Evolutionary conservation across 176 grass and related monocot species (phyloP).

Genomic region (Oryza glumipatula): DNA sequence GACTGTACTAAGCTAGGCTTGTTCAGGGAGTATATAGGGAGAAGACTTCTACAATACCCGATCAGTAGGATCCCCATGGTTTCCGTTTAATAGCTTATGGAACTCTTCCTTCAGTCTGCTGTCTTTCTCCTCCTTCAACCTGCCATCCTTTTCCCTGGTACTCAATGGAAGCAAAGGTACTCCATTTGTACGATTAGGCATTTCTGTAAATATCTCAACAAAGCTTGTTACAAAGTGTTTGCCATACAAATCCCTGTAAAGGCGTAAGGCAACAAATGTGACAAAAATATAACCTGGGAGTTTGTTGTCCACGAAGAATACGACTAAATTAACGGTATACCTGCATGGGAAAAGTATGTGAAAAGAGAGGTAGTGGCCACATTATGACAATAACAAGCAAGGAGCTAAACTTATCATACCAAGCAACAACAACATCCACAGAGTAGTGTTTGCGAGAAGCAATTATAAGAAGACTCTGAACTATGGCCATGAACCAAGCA

Average conservation of each 20-base stretch:
- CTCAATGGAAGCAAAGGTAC: slow-evolving; percentile 71
- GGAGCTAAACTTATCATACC: slow-evolving; percentile 41
- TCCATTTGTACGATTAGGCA: slow-evolving; percentile 75
- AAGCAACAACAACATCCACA: slow-evolving; percentile 93
- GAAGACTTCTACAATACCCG: slow-evolving; percentile 49
- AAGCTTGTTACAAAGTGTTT: slow-evolving; percentile 9
- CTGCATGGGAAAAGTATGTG: slow-evolving; percentile 33
- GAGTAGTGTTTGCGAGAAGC: slow-evolving; percentile 96
- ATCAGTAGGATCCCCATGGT: slow-evolving; percentile 77
- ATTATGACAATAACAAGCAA: not conserved
- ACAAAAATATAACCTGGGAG: slow-evolving; percentile 66
- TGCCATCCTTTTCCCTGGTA: slow-evolving; percentile 65
- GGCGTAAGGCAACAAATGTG: not conserved
- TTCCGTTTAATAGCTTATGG: slow-evolving; percentile 84
- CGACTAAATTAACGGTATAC: slow-evolving; percentile 96
- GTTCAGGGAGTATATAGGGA: not conserved
- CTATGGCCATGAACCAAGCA: slow-evolving; percentile 73
- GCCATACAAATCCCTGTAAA: not conserved
- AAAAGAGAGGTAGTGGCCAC: not conserved
- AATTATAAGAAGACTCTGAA: slow-evolving; percentile 91
- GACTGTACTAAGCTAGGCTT: too few relatives aligned
- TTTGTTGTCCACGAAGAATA: slow-evolving; percentile 92
- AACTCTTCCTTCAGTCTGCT: slow-evolving; percentile 72
- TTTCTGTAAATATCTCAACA: slow-evolving; percentile 58
- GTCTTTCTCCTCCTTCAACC: slow-evolving; percentile 75